A percentile compares a stretch with the other conserved stretches of the same genome.
Evolutionary conservation across 2,329 filamentous ascomycete genomes (phyloP).

Genomic region (Botrytis porri): DNA sequence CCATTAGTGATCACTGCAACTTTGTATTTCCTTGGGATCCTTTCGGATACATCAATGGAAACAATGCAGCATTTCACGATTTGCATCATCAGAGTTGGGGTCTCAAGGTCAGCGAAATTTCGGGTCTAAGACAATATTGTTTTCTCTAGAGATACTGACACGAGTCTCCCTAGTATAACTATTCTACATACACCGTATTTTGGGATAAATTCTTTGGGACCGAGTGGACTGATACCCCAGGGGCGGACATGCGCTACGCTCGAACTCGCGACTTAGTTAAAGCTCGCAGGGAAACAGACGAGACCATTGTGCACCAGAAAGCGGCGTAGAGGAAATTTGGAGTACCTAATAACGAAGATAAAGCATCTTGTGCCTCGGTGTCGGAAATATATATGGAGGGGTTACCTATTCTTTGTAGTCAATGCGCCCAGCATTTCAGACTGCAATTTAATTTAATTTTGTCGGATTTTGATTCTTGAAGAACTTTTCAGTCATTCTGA

Average conservation of each 20-base stretch:
- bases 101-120: constrained; percentile 13
- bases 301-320: not conserved
- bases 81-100: constrained; percentile 22
- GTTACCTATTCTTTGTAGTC: not conserved
- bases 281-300: constrained; percentile 1
- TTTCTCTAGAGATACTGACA: not conserved
- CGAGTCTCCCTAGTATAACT: constrained; percentile 14
- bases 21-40: constrained; percentile 20
- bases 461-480: not conserved
- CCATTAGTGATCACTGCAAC: constrained; percentile 19
- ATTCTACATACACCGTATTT: constrained; percentile 20
- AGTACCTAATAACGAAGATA: not conserved
- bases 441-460: not conserved
- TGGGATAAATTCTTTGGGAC: constrained; percentile 21
- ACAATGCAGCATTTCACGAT: constrained; percentile 19
- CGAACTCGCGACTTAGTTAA: constrained; percentile 9
- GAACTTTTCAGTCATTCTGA: not conserved
- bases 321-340: not conserved
- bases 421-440: not conserved
- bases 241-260: constrained; percentile 11
- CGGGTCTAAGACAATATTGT: not conserved
- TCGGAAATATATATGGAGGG: not conserved
- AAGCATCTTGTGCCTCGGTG: not conserved
- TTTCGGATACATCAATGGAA: constrained; percentile 11
- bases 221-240: constrained; percentile 14